Evolutionary conservation across 1,284 basidiomycete species (phyloP), one percentile per base, ranked within the genome.

Genomic region (Apiotrichum sp.): DNA sequence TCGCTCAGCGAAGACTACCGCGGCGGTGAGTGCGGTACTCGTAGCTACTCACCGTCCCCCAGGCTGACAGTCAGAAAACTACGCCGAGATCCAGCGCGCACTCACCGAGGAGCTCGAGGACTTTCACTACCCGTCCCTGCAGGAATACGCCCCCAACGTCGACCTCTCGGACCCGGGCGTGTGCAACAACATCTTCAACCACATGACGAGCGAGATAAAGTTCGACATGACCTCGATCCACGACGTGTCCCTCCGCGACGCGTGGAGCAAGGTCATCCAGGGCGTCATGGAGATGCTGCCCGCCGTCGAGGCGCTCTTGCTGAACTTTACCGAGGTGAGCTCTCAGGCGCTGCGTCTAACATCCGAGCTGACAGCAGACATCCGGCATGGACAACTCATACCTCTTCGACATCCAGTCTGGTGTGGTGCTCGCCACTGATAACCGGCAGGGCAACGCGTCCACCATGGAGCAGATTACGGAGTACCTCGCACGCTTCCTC

Each of bases 331-430:
- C 8, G 75, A 77, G 58, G 77, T 76, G 50, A 57, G 76, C 61
- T n/a, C 8, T 6, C 29, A n/a, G 1, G 32, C 9, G 8, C 16
- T 16, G 5, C 6, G 4, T 16, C n/a, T 34, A 13, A 2, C n/a
- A 16, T 2, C 3, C 6, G 7, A 14, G 4, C 22, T 32, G 6
- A 22, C 48, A 1, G 11, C 32, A 50, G 48, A 89, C 91, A 59
- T 93, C 88, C 1, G 87, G 88, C 65, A 87, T 93, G 44, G 86
- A 89, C 41, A 97, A 96, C 73, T 88, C 89, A 0, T 97, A 93
- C 72, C 76, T 98, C 10, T 97, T 97, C 66, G 95, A 98, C 71
- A 84, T 85, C 4, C 82, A 82, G 5, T 90, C 90, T 22, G 82
- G 90, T 52, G 80, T 98, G 36, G 95, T 93, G 66, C 82, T 98